Percentiles rank a stretch among this genome's conserved stretches.
Evolutionary conservation across 768 basidiomycete genomes (phyloP).

Genomic region (Boletellus sp.): DNA sequence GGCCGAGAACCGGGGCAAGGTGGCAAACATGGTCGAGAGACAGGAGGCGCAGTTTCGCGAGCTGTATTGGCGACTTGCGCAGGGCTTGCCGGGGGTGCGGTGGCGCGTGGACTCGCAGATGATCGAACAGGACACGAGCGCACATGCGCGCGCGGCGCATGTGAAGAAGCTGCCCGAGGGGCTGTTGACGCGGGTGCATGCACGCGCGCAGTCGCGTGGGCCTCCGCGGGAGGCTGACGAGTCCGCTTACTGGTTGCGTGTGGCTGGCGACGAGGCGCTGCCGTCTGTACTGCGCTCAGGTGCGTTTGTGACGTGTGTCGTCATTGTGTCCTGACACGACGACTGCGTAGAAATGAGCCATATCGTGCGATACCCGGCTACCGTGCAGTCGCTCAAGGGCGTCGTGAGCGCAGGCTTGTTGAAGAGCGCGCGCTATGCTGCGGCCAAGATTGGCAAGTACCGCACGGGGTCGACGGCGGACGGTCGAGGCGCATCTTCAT

Average conservation of each 20-base stretch:
- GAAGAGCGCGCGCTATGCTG: slow-evolving; percentile 73
- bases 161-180: slow-evolving; percentile 74
- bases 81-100: slow-evolving; percentile 75
- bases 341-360: slow-evolving; percentile 56
- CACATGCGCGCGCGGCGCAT: slow-evolving; percentile 68
- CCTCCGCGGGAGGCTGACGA: slow-evolving; percentile 59
- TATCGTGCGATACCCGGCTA: slow-evolving; percentile 82
- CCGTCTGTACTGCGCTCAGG: slow-evolving; percentile 51
- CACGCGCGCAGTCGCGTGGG: slow-evolving; percentile 28
- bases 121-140: slow-evolving; percentile 72
- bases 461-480: slow-evolving; percentile 40
- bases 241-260: slow-evolving; percentile 65
- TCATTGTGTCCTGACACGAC: neutral
- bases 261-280: slow-evolving; percentile 64
- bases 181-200: slow-evolving; percentile 54
- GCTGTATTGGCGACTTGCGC: slow-evolving; percentile 77
- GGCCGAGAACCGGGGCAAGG: slow-evolving; percentile 91
- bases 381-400: slow-evolving; percentile 83
- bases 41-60: slow-evolving; percentile 83
- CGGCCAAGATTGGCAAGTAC: slow-evolving; percentile 85
- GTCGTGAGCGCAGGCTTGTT: slow-evolving; percentile 75
- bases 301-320: slow-evolving; percentile 24
- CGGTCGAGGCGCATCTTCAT: neutral
- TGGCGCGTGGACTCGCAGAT: slow-evolving; percentile 51
- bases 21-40: slow-evolving; percentile 85